Evolutionary conservation across 805 yeast genomes (phyloP).

Genomic region (Saccharomycopsis sp.): DNA sequence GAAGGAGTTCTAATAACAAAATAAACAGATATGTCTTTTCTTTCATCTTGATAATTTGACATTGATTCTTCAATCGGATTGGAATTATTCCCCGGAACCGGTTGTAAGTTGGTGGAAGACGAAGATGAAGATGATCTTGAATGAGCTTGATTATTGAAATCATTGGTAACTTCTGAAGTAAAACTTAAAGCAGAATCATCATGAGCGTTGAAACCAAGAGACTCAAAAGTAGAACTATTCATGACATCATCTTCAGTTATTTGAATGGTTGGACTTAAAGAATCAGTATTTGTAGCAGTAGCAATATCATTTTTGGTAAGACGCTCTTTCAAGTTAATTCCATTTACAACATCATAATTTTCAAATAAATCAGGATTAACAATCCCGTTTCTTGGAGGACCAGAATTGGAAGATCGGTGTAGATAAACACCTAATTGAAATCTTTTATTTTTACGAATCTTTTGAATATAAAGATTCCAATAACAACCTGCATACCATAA

Average conservation of each 20-base stretch:
- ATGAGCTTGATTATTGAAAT: too few species aligned
- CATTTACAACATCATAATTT: slow-evolving; percentile 13
- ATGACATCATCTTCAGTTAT: slow-evolving; percentile 10
- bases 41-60: slow-evolving; percentile 35
- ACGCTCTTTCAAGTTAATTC: background rate
- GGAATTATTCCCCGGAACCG: too few species aligned
- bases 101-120: too few species aligned
- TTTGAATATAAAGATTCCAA: slow-evolving; percentile 48
- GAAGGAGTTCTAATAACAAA: slow-evolving; percentile 48
- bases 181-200: background rate
- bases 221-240: slow-evolving; percentile 5
- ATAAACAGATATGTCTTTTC: slow-evolving; percentile 36
- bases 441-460: slow-evolving; percentile 29
- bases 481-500: slow-evolving; percentile 54
- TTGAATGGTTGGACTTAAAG: background rate
- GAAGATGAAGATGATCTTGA: too few species aligned
- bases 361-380: slow-evolving; percentile 30
- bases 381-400: slow-evolving; percentile 30
- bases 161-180: background rate
- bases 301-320: background rate
- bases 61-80: background rate
- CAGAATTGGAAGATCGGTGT: slow-evolving; percentile 36
- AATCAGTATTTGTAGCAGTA: background rate
- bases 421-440: slow-evolving; percentile 47
- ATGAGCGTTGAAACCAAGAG: background rate